A percentile compares a stretch with the other conserved stretches of the same genome.
These are phyloP conservation scores for Oryza meyeriana DNA, from an alignment of 176 grass and related monocot genomes.

Conservation along the genomic window DNA sequence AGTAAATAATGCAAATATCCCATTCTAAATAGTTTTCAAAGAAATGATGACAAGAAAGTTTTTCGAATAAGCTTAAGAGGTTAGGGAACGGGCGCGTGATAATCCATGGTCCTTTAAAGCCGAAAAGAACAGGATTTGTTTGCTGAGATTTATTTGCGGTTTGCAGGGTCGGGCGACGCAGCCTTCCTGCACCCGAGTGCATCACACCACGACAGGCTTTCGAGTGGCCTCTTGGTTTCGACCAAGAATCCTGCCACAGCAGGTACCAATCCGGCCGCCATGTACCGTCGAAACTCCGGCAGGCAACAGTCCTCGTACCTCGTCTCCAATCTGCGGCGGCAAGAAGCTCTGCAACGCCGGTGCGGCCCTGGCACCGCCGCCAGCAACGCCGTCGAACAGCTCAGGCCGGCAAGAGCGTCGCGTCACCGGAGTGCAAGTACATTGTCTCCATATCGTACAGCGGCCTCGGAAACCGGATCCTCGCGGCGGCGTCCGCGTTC, in stretches of 20 bases:
- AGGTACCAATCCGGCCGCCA: slow-evolving; percentile 49
- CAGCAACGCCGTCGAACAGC: slow-evolving; percentile 23
- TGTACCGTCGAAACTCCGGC: slow-evolving; percentile 41
- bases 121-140: too few species aligned
- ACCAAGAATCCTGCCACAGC: slow-evolving; percentile 42
- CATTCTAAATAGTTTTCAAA: too few species aligned
- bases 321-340: slow-evolving; percentile 36
- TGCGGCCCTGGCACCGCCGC: slow-evolving; percentile 51
- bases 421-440: slow-evolving; percentile 49
- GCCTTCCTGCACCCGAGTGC: too few species aligned
- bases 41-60: too few species aligned
- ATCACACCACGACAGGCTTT: too few species aligned
- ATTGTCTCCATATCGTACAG: slow-evolving; percentile 44
- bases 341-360: slow-evolving; percentile 55
- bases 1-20: too few species aligned
- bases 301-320: slow-evolving; percentile 37
- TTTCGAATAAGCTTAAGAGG: too few species aligned
- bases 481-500: slow-evolving; percentile 58
- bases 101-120: too few species aligned
- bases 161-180: too few species aligned
- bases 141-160: too few species aligned
- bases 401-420: slow-evolving; percentile 26
- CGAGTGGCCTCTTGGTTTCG: neutral
- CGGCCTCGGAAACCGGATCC: slow-evolving; percentile 67
- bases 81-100: too few species aligned